Conservation (phyloP, 169 alveolate species). For the Theileria orientalis region DNA sequence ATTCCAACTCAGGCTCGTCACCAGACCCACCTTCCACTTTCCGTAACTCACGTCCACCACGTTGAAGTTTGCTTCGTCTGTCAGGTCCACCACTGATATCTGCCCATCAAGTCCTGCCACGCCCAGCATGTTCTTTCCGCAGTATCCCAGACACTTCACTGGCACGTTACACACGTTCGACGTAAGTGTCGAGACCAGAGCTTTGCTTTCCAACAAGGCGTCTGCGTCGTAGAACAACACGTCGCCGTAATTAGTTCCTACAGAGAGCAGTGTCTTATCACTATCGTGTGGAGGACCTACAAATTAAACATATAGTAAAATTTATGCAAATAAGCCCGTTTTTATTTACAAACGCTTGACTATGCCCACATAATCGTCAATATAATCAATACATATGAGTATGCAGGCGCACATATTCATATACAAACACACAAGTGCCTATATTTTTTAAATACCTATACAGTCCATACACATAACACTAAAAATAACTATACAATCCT, state of each 20-base stretch:
- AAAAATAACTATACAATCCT: neutral
- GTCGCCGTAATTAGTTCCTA: constrained; percentile 53
- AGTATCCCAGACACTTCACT: constrained; percentile 38
- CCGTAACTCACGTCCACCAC: constrained; percentile 55
- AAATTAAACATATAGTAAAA: no score
- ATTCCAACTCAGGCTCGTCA: constrained; percentile 75
- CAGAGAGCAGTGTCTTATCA: constrained; percentile 28
- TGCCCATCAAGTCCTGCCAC: constrained; percentile 66
- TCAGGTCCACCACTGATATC: constrained; percentile 39
- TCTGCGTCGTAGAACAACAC: constrained; percentile 38
- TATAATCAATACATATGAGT: no score
- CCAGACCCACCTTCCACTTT: constrained; percentile 65
- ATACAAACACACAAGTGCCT: no score
- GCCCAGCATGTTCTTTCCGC: constrained; percentile 54
- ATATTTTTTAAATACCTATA: neutral
- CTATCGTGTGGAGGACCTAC: neutral
- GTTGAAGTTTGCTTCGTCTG: constrained; percentile 26
- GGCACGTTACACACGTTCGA: constrained; percentile 49
- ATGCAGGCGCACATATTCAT: no score
- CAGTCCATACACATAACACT: neutral
- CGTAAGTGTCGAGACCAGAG: constrained; percentile 10
- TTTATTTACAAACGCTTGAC: no score
- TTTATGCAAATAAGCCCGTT: no score
- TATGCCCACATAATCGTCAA: no score
- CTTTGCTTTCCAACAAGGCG: constrained; percentile 28